Evolutionary conservation across 306 rosid species (phyloP), one percentile per base, ranked within the genome.

Genomic region (Lupinus albus): DNA sequence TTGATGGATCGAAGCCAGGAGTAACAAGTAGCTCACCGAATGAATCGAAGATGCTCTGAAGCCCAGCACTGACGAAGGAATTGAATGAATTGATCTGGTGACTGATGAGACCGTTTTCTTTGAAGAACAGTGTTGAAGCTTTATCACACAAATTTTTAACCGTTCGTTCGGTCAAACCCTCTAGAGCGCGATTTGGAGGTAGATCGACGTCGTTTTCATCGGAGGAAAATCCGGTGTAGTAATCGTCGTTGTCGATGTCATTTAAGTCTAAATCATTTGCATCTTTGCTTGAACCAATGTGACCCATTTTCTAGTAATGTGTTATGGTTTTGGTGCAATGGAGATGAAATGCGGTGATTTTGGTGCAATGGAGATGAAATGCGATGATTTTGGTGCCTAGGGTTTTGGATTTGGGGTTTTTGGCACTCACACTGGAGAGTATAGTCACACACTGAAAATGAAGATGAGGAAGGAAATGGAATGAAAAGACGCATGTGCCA

Each of bases 51-150:
- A 78, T 61, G 70, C 46, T 70, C 56, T 90, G 96, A 11, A 90
- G 68, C 5, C 97, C 96, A 10, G 30, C 25, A 20, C 21, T 8
- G 18, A 81, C 52, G 41, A 88, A 94, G 32, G 85, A 80, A 48
- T 91, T 90, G 82, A 76, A 93, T 2, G 97, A 93, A 57, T 88
- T 86, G 5, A 93, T 81, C 39, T 93, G 98, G 75, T 93, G 98
- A 74, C 97, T 90, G 61, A 93, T 86, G 11, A 93, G 82, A 36
- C 97, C 96, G 59, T 88, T 73, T 64, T 86, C 75, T 0, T 79
- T 53, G 64, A 93, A 90, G 77, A 89, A 93, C 18, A 81, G 5
- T 9, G 47, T 49, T 0, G 98, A 70, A 1, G 91, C 85, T 41
- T 84, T 83, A 80, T 75, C 80, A 62, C 91, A 84, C 51, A 84